A percentile compares a stretch with the other conserved stretches of the same genome.
Evolutionary conservation across 495 filamentous ascomycete species (phyloP).

Genomic region (Aspergillus conjunctus): DNA sequence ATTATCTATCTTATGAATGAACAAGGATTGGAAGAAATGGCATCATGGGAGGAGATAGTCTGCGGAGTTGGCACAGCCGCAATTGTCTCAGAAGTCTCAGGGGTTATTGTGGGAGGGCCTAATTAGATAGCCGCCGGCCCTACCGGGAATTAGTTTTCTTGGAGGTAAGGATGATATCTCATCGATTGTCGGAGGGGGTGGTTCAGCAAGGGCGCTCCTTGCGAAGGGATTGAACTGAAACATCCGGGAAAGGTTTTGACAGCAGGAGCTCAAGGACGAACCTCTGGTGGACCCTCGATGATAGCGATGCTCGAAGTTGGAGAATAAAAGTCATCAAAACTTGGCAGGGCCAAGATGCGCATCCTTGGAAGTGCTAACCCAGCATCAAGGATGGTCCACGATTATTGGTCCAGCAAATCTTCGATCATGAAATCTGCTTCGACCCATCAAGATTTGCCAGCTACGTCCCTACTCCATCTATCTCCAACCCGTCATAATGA

Average conservation of each 20-base stretch:
- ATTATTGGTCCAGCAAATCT: neutral
- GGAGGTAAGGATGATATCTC: neutral
- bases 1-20: neutral
- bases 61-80: neutral
- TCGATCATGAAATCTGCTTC: neutral
- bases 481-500: neutral
- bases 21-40: neutral
- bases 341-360: neutral
- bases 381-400: neutral
- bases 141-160: neutral
- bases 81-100: neutral
- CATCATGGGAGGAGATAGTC: neutral
- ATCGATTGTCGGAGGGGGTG: neutral
- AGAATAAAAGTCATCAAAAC: neutral
- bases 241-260: constrained; percentile 12
- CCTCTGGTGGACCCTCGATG: neutral
- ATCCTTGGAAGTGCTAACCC: neutral
- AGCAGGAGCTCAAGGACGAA: constrained; percentile 4
- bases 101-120: neutral
- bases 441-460: constrained; percentile 1
- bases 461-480: neutral
- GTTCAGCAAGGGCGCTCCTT: constrained; percentile 14
- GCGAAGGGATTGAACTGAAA: constrained; percentile 14
- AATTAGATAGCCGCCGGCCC: neutral
- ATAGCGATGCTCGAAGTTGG: neutral